Evolutionary conservation across 768 basidiomycete genomes (phyloP), one percentile per base, ranked within the genome.

Genomic region (Phaffia australis): DNA sequence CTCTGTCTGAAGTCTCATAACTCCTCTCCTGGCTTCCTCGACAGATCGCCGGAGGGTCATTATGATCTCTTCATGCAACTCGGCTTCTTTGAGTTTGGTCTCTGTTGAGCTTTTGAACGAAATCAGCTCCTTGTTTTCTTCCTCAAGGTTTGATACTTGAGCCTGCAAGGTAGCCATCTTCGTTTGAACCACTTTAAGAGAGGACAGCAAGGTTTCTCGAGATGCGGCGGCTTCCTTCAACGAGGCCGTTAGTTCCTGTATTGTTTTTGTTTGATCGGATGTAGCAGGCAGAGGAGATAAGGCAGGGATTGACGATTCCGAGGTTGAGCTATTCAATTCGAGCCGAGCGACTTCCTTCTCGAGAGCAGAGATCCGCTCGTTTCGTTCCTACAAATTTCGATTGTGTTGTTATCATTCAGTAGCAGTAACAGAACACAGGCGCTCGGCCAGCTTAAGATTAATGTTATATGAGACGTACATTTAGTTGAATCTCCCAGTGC

Each of bases 1-100:
- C 46, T 61, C 66, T 15, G 50, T 42, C 27, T 67, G 66, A 18
- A 67, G 55, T 15, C 66, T 29, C 66, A 67, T 67, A 3, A 67
- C 29, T 16, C 47, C 55, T 56, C 55, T 52, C 16, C 66, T 60
- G 0, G 60, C 55, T 18, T 67, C 66, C 42, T 67, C 66, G 55
- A 67, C 59, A 11, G 48, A 62, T 7, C 52, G 54, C 32, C 66
- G 51, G 5, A 67, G 48, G 23, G 50, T 57, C 8, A 47, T 23
- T 7, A 67, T 63, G 7, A 48, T 60, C 16, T 60, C 60, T n/a
- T 67, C 66, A 2, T 25, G 42, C 15, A 11, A 48, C 16, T 49
- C 30, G 14, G 59, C 59, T 1, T 46, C 59, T 8, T 9, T 14
- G 59, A 60, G 35, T 42, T 56, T 63, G 25, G 61, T 61, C 16